Percentiles rank a stretch among this genome's conserved stretches.
phyloP scores from a whole-genome alignment of 208 protist species.

The Crithidia mellificae region DNA sequence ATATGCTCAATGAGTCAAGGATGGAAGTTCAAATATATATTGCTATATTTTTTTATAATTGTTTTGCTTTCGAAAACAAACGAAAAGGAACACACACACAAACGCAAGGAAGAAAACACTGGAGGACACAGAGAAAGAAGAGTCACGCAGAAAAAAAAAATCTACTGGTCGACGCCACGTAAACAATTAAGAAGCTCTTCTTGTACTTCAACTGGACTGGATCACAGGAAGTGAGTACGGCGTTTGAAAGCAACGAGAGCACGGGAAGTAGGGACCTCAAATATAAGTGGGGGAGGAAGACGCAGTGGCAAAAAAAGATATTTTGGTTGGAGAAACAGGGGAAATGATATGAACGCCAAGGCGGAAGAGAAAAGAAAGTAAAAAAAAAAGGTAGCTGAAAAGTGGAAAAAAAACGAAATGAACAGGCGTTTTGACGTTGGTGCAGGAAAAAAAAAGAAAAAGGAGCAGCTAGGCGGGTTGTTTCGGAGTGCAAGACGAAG shows the following conservation, averaged over 20 bases:
- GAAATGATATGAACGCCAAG: background rate
- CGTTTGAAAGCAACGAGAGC: background rate
- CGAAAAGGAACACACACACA: background rate
- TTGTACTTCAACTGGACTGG: background rate
- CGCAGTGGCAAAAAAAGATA: background rate
- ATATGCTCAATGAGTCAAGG: background rate
- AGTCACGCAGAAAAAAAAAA: background rate
- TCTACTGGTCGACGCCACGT: background rate
- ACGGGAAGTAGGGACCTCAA: background rate
- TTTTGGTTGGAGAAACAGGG: background rate
- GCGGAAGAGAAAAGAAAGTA: background rate
- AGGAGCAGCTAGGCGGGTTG: background rate
- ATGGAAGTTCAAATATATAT: background rate
- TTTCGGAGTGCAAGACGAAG: background rate
- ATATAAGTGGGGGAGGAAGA: background rate
- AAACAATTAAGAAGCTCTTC: background rate
- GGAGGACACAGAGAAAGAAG: too few species aligned
- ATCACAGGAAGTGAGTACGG: background rate
- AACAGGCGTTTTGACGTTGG: background rate
- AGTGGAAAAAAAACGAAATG: background rate
- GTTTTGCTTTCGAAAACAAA: conserved; percentile 1
- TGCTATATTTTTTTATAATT: background rate
- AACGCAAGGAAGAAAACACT: background rate
- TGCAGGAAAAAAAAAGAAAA: background rate
- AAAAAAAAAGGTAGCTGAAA: background rate